Percentiles rank a stretch among this genome's conserved stretches.
phyloP scores from a whole-genome alignment of 768 basidiomycete genomes.

The Tylopilus sp. region DNA sequence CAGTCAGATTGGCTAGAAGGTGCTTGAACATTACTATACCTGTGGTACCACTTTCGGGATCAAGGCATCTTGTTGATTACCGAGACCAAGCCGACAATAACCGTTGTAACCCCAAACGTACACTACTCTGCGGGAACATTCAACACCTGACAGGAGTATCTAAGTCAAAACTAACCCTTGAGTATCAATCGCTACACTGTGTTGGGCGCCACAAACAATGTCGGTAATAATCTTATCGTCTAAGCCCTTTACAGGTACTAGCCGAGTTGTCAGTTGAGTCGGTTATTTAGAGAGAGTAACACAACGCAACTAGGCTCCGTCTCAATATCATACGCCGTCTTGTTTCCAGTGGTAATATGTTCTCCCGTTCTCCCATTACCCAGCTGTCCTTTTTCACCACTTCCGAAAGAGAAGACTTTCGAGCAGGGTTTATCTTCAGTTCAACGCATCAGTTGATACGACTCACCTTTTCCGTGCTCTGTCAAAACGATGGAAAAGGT shows the following conservation, averaged over 20 bases:
- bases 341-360: slow-evolving; percentile 81
- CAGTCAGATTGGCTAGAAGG: not conserved
- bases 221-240: slow-evolving; percentile 74
- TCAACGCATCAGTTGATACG: not conserved
- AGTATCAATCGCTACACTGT: slow-evolving; percentile 75
- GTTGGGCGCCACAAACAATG: slow-evolving; percentile 85
- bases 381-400: slow-evolving; percentile 88
- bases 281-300: not conserved
- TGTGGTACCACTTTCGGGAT: slow-evolving; percentile 83
- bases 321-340: slow-evolving; percentile 79
- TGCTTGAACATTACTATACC: slow-evolving; percentile 33
- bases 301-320: slow-evolving; percentile 55
- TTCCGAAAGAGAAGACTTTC: slow-evolving; percentile 84
- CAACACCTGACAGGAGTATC: slow-evolving; percentile 1
- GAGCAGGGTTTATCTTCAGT: not conserved
- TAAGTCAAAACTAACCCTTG: slow-evolving; percentile 50
- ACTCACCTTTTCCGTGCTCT: slow-evolving; percentile 71
- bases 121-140: slow-evolving; percentile 47
- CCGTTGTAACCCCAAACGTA: slow-evolving; percentile 90
- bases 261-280: slow-evolving; percentile 7
- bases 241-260: slow-evolving; percentile 75
- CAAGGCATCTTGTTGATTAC: slow-evolving; percentile 78
- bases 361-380: slow-evolving; percentile 95
- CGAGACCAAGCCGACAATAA: slow-evolving; percentile 87
- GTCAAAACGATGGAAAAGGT: slow-evolving; percentile 84